Evolutionary conservation across 2,329 filamentous ascomycete species (phyloP).

Genomic region (Trichoderma atroviride): DNA sequence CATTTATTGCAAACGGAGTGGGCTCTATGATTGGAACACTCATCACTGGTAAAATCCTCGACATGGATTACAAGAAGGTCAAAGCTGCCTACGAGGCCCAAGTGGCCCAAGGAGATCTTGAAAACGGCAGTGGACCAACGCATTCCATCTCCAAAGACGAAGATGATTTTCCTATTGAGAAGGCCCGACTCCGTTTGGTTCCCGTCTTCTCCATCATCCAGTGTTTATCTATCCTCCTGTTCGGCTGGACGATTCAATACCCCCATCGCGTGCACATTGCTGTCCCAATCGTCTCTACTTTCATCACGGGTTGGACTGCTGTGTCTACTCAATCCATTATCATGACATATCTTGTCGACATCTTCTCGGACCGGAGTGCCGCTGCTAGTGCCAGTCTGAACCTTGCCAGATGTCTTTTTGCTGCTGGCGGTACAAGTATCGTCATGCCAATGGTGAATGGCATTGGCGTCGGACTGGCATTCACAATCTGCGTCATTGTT

Average conservation of each 20-base stretch:
- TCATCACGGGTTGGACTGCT: slow-evolving; percentile 51
- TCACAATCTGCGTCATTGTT: slow-evolving; percentile 48
- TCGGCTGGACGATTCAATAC: slow-evolving; percentile 57
- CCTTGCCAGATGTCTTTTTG: slow-evolving; percentile 56
- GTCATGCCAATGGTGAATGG: slow-evolving; percentile 55
- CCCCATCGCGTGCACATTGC: slow-evolving; percentile 47
- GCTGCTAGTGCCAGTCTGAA: slow-evolving; percentile 61
- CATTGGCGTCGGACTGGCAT: slow-evolving; percentile 56
- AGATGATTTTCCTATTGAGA: slow-evolving; percentile 53
- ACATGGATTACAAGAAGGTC: slow-evolving; percentile 68
- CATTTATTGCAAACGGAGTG: slow-evolving; percentile 54
- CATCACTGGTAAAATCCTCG: slow-evolving; percentile 58
- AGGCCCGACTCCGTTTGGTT: slow-evolving; percentile 52
- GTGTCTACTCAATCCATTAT: slow-evolving; percentile 58
- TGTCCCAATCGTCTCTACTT: slow-evolving; percentile 51
- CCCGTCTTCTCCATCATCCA: slow-evolving; percentile 55
- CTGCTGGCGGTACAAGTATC: slow-evolving; percentile 54
- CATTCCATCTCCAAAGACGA: slow-evolving; percentile 55
- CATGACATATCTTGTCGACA: slow-evolving; percentile 58
- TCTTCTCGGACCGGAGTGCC: slow-evolving; percentile 56
- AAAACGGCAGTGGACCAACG: slow-evolving; percentile 51
- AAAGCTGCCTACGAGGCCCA: slow-evolving; percentile 44
- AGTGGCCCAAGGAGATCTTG: slow-evolving; percentile 49
- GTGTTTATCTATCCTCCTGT: slow-evolving; percentile 53
- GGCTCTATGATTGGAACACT: slow-evolving; percentile 53